A percentile compares a stretch with the other conserved stretches of the same genome.
Conservation (phyloP, 441 rosid species). For the Adansonia rubrostipa region DNA sequence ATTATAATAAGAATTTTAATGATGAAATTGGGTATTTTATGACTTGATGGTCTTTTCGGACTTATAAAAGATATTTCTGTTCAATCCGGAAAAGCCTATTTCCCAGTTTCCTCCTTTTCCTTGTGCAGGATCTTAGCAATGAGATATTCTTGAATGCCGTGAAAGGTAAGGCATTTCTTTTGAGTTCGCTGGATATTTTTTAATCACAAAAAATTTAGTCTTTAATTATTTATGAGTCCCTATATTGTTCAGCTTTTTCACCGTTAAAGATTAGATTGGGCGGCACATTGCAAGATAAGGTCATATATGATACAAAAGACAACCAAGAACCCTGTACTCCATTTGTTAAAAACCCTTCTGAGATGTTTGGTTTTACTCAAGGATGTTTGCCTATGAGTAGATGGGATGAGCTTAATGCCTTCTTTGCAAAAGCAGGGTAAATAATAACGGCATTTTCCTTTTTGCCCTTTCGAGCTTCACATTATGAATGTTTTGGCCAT, state of each 20-base stretch:
- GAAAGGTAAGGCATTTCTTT: slow-evolving; percentile 49
- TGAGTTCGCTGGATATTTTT: background rate
- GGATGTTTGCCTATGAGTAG: slow-evolving; percentile 81
- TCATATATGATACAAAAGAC: slow-evolving; percentile 67
- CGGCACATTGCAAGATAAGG: slow-evolving; percentile 88
- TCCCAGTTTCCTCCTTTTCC: slow-evolving; percentile 14
- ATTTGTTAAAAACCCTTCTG: slow-evolving; percentile 55
- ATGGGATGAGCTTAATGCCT: slow-evolving; percentile 85
- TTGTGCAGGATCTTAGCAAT: slow-evolving; percentile 75
- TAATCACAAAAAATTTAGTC: background rate
- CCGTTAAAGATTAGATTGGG: slow-evolving; percentile 93
- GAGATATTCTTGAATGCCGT: slow-evolving; percentile 69
- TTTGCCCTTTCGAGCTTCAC: background rate
- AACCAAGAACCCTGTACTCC: slow-evolving; percentile 57
- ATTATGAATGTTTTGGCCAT: slow-evolving; percentile 2
- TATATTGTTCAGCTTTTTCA: slow-evolving; percentile 64
- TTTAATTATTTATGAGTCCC: background rate
- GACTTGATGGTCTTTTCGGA: background rate
- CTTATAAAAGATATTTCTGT: background rate
- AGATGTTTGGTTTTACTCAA: slow-evolving; percentile 72
- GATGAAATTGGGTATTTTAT: background rate
- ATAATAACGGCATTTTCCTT: background rate
- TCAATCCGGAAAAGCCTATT: slow-evolving; percentile 5
- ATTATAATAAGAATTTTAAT: background rate
- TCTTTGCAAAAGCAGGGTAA: slow-evolving; percentile 76